Conservation (phyloP, 2,329 filamentous ascomycete species). For the Aspergillus cejpii region DNA sequence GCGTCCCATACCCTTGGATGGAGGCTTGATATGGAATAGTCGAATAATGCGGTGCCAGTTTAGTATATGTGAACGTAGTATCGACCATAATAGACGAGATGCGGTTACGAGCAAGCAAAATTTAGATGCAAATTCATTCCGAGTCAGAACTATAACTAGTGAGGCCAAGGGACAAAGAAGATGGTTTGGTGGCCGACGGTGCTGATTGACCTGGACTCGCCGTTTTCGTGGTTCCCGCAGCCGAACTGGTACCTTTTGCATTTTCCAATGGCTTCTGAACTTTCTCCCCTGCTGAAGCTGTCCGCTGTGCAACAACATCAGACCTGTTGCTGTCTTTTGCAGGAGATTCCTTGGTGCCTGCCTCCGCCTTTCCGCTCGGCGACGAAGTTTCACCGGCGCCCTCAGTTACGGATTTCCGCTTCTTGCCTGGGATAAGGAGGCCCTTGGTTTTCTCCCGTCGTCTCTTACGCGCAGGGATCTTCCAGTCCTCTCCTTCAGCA, state of each 20-base stretch:
- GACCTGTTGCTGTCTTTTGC: background rate
- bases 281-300: background rate
- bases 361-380: constrained; percentile 6
- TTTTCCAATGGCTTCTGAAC: too few relatives aligned
- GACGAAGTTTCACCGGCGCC: constrained; percentile 8
- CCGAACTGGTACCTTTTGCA: background rate
- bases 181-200: constrained; percentile 17
- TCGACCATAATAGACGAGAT: background rate
- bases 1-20: too few relatives aligned
- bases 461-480: constrained; percentile 46
- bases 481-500: constrained; percentile 45
- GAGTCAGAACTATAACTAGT: constrained; percentile 39
- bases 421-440: constrained; percentile 36
- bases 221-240: background rate
- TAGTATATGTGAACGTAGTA: background rate
- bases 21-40: too few relatives aligned
- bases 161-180: constrained; percentile 29
- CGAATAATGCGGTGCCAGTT: background rate
- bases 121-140: constrained; percentile 23
- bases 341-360: background rate
- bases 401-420: constrained; percentile 36
- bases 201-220: constrained; percentile 2
- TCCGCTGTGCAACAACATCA: background rate
- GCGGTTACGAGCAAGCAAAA: background rate
- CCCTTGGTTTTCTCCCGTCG: constrained; percentile 46